Evolutionary conservation across 2,329 filamentous ascomycete species (phyloP), one percentile per base, ranked within the genome.

Genomic region (Fusarium subglutinans): DNA sequence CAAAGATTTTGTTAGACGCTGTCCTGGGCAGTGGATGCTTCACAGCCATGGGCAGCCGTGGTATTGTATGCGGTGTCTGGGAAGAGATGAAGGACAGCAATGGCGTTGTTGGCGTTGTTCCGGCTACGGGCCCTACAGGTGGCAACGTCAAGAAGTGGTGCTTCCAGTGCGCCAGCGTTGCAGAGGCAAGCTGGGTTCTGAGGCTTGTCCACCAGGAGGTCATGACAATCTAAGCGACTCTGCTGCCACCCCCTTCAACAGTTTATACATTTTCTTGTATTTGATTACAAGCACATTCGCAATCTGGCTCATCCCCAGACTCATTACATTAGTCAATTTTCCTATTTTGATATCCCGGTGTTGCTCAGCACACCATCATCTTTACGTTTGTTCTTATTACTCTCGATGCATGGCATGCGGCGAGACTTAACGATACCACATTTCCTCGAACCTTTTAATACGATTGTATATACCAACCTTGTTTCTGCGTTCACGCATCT

Each of bases 51-150:
- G 95, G 94, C 10, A 90, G 93, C 74, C 93, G 93, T 40, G 95
- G 95, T 53, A 96, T 98, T 77, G 94, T 96, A 4, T 91, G 97
- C 63, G 95, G 93, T 74, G 92, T 98, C 41, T 96, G 94, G 90
- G 93, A 96, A 81, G 91, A 94, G 73, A 85, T 92, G 76, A 90
- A 90, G 55, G 89, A 91, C 72, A 89, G 89, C 71, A 86, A 89
- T 30, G 89, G 89, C 30, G 85, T 87, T 45, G 84, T 87, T 17
- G 88, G 88, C 33, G 81, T 84, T 24, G 88, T 83, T 47, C 87
- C 88, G 6, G 84, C 85, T 57, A 87, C 83, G 28, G 88, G 88
- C 12, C 85, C 84, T 30, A 84, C 87, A 11, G 84, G 84, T 14
- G 89, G 89, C 28, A 87, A 85, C 69, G 87, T 91, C 63, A 89